Evolutionary conservation across 805 yeast species (phyloP), one percentile per base, ranked within the genome.

Genomic region (Zygoascus ofunaensis): DNA sequence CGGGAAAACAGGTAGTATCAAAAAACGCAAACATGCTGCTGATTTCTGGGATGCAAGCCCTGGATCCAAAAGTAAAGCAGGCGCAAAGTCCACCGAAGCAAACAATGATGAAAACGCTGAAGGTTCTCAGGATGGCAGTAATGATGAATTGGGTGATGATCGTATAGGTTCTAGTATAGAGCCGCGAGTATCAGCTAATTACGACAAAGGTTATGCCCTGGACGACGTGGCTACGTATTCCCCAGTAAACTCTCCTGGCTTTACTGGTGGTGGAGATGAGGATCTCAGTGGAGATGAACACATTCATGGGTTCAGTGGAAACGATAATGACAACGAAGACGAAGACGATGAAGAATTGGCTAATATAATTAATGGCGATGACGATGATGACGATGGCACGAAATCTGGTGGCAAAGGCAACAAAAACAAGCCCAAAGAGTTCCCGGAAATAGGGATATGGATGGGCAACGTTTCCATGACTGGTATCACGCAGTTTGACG

Each of bases 401-500:
- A 22, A 17, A 12, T n/a, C 42, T 10, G 34, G 8, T 14, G 15
- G 12, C 28, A 39, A 46, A 10, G 17, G 37, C 3, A 17, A 5
- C 17, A 5, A 4, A 18, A 15, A 4, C 8, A 22, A 4, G 12
- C 20, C 20, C 3, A 18, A 28, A 23, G 34, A 21, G 23, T 32
- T 22, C 20, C 33, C 38, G 26, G 42, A 38, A 10, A 28, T 32
- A 21, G 47, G 35, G n/a, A 39, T 52, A 10, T 53, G 56, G 56
- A 35, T 38, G 10, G 56, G 82, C 1, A 61, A 57, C 17, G 61
- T 76, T 1, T 58, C 64, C 2, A 74, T 76, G 62, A 72, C 76
- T 3, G 74, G 74, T 17, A 67, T 74, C 44, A 69, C 74, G 1
- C 60, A 65, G 19, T 72, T 76, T 49, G 55, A 61, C 3, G 73